Conservation (phyloP, 176 grass and related monocot species). For the Triticum dicoccoides region DNA sequence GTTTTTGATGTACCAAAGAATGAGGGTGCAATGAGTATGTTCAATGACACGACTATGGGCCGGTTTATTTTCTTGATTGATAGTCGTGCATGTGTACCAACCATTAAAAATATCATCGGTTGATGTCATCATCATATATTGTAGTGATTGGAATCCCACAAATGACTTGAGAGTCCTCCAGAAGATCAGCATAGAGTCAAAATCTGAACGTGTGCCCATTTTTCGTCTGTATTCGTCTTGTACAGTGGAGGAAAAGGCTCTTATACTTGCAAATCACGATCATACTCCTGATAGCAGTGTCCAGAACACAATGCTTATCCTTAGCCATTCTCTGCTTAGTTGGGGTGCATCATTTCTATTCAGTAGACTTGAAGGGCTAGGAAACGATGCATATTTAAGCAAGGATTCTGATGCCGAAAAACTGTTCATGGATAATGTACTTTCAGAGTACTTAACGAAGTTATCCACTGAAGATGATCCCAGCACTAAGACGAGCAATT, state of each 20-base stretch:
- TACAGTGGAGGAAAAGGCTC: constrained; percentile 82
- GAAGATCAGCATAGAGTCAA: constrained; percentile 68
- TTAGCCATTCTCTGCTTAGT: constrained; percentile 76
- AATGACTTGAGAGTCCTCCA: constrained; percentile 78
- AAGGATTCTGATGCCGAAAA: constrained; percentile 32
- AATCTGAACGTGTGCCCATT: constrained; percentile 42
- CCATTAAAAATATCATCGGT: constrained; percentile 75
- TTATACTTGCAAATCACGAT: constrained; percentile 77
- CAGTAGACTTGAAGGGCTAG: constrained; percentile 52
- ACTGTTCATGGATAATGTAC: constrained; percentile 45
- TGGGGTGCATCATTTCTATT: constrained; percentile 83
- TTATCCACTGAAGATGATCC: constrained; percentile 39
- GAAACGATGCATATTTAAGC: constrained; percentile 36
- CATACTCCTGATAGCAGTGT: constrained; percentile 58
- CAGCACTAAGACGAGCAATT: constrained; percentile 8
- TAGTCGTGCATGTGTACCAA: constrained; percentile 73
- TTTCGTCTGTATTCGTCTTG: constrained; percentile 81
- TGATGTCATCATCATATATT: constrained; percentile 71
- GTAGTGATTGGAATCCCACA: constrained; percentile 81
- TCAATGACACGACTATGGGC: constrained; percentile 78
- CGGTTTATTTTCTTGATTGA: constrained; percentile 89
- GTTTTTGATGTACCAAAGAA: constrained; percentile 55
- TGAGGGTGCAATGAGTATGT: constrained; percentile 68
- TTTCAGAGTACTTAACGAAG: constrained; percentile 43
- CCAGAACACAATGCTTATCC: constrained; percentile 48